Base-by-base conservation (phyloP, 176 grass and related monocot genomes). In the Phoenix dactylifera region DNA sequence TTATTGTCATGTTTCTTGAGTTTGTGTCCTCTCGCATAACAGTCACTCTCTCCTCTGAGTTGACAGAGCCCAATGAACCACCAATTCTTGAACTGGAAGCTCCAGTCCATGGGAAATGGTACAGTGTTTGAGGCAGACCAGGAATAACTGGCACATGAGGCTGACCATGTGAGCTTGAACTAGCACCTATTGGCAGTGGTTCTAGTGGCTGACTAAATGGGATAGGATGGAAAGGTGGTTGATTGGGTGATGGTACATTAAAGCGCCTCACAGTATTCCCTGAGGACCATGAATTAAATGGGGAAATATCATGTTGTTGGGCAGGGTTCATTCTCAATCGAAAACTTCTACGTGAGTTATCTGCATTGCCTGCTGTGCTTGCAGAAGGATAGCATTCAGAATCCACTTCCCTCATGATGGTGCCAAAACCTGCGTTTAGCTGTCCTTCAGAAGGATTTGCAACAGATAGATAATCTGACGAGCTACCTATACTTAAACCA, bases 331-430 rank as follows among this genome's bases (percentile, higher is more conserved):
- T 90, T 77, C 87, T 83, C 62, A 80, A 59, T 35, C 87, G 64
- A 55, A 82, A 80, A 83, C 54, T 83, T 82, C 82, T 83, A 29
- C 74, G 60, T n/a, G 73, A 67, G 65, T 23, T 76, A 49, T 72
- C 82, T 19, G 63, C 30, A 62, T 29, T 75, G 14, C 25, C 25
- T 61, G 51, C 59, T 25, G 51, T 64, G 69, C 48, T 79, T 39
- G 55, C 63, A 49, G 57, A 64, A 51, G 63, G 66, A 79, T 76
- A 89, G 39, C 55, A 76, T 56, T 62, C 53, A 61, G 78, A 66
- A 29, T 75, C 4, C 18, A 72, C 6, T 53, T 71, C 71, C 58
- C 65, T 56, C 52, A 61, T 20, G 51, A 32, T 56, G 64, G 56
- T 24, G 58, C 57, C 76, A 77, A 77, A 77, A 39, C 7, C 19